A percentile compares a stretch with the other conserved stretches of the same genome.
phyloP scores from a whole-genome alignment of 129 eudicot genomes.

The Saposhnikovia divaricata region DNA sequence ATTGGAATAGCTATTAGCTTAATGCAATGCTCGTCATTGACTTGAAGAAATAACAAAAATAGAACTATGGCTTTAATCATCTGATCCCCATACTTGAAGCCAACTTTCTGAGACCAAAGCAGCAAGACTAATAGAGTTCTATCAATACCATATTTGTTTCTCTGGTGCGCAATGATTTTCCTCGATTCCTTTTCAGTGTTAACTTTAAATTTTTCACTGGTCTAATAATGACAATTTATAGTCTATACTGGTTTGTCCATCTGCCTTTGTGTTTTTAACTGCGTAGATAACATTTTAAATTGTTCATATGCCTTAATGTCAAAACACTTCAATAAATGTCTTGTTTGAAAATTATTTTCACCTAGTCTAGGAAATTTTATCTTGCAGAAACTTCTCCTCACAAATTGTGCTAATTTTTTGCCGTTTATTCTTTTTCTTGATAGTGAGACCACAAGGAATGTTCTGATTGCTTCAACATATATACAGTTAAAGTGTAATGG shows the following conservation, averaged over 20 bases:
- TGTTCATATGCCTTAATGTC: background rate
- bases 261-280: background rate
- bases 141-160: background rate
- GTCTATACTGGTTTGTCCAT: background rate
- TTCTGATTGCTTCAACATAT: conserved; percentile 76
- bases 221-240: background rate
- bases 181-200: background rate
- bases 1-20: background rate
- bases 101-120: background rate
- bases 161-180: background rate
- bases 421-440: conserved; percentile 1
- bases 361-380: background rate
- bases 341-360: background rate
- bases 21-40: background rate
- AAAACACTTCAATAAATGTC: background rate
- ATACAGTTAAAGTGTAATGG: conserved; percentile 67
- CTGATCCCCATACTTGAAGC: background rate
- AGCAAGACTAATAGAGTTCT: background rate
- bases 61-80: background rate
- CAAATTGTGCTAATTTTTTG: conserved; percentile 5
- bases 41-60: background rate
- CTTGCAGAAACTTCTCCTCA: background rate
- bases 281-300: background rate
- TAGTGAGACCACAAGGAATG: conserved; percentile 85
- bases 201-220: background rate